Evolutionary conservation across 2,329 filamentous ascomycete genomes (phyloP), one percentile per base, ranked within the genome.

Genomic region (Westerdykella sp.): DNA sequence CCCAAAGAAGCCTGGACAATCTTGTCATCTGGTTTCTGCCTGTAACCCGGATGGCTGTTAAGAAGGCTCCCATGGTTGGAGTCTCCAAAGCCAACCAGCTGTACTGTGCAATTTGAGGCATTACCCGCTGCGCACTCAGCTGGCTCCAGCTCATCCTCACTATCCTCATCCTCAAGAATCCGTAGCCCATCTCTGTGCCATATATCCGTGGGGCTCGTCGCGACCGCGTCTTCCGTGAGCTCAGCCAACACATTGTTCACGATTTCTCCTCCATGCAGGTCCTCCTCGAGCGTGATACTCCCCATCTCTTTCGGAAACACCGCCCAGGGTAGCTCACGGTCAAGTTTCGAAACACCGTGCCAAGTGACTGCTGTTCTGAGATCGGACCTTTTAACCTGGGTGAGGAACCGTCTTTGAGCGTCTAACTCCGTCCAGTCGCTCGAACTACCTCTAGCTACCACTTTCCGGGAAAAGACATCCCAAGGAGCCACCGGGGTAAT

Each of bases 101-200:
- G 32, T 4, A 59, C 31, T 36, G 54, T 61, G 32, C 53, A 47
- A 43, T 74, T 76, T 18, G 60, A 62, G 6, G 72, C 41, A 9
- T 75, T 49, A 7, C 56, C 54, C 5, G 61, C 49, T 21, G 74
- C 55, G 15, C 55, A 41, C 1, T 55, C 50, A 31, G 40, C 57
- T 1, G 45, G 22, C 11, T 62, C 53, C 1, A 65, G 40, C 9
- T 63, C 55, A 6, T 71, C 66, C 6, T 68, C 65, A 4, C 64
- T 56, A 5, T 68, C 60, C 2, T 55, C 42, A 5, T 50, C 46
- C 14, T 69, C 65, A 3, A 79, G 55, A 13, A 77, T 62, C 14
- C 67, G 65, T n/a, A 78, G 52, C 0, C 72, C 71, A 3, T 70
- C 64, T 1, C 62, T 66, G 51, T 77, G 78, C 70, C 73, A 77